Evolutionary conservation across 2,329 filamentous ascomycete species (phyloP), one percentile per base, ranked within the genome.

Genomic region (Talaromyces albobiverticillius): DNA sequence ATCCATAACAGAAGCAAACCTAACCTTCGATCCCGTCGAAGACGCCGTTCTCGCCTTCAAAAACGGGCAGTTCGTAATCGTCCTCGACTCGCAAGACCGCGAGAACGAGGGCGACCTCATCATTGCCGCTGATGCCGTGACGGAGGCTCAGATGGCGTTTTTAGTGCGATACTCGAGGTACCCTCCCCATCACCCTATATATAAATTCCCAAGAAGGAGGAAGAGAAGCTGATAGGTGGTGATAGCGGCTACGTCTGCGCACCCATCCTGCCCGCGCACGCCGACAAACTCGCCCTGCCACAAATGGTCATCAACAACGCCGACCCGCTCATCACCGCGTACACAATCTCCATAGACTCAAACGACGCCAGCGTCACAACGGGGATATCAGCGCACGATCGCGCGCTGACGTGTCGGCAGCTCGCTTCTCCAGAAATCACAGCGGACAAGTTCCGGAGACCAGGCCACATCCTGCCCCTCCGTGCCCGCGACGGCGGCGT

Each of bases 71-170:
- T 97, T 97, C 81, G 87, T 99, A 70, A 85, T 99, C 58, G 93
- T 96, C 34, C 89, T 99, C 67, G 94, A 99, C 78, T 89, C 90
- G 62, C 85, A 90, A 60, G 84, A 86, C 59, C 92, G 94, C 72
- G 94, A 99, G 74, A 99, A 99, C 73, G 94, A 99, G 81, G 94
- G 92, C 72, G 94, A 99, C 76, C 84, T 99, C 46, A 96, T 97
- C 73, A 95, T 97, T 68, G 90, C 94, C 61, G 93, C 91, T 59
- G 79, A 90, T 62, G 82, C 88, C 65, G 77, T 96, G 60, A 96
- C 93, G 8, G 81, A 91, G 22, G 82, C 89, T 61, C 93, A 97
- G 76, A 95, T 95, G 86, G 90, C 91, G 65, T 99, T 96, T 79
- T 87, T 99, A 82, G 84, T 99, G 72, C 90, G 91, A 66, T 85